These are phyloP conservation scores for Rhodotorula mucilaginosa DNA, from an alignment of 1,284 basidiomycete genomes.

Conservation along the genomic window DNA sequence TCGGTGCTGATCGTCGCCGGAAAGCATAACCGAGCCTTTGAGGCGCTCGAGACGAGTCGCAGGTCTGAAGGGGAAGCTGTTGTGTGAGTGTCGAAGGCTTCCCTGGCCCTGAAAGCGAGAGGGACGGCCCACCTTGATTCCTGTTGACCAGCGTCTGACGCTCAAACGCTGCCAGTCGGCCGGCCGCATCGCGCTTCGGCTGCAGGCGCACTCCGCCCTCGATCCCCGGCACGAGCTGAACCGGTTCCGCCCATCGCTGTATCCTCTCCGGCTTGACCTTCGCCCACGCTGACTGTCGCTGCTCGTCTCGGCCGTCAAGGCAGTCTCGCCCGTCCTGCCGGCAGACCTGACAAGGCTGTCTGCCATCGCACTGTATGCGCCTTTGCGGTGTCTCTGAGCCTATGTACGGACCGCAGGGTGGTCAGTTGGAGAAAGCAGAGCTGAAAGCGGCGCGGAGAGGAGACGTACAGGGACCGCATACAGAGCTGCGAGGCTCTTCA, in stretches of 20 bases:
- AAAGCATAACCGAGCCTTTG: neutral
- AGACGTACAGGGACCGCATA: constrained; percentile 2
- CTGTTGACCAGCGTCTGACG: constrained; percentile 9
- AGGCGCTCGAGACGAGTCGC: neutral
- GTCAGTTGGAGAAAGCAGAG: neutral
- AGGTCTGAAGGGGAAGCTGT: constrained; percentile 3
- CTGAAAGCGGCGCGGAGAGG: neutral
- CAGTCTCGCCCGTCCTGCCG: too few relatives aligned
- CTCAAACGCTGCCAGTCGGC: constrained; percentile 9
- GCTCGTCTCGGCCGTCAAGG: too few relatives aligned
- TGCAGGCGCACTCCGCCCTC: constrained; percentile 4
- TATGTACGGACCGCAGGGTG: neutral
- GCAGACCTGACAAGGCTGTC: constrained; percentile 11
- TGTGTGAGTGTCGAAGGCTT: neutral
- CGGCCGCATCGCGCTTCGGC: neutral
- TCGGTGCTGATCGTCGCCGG: neutral
- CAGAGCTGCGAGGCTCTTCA: neutral
- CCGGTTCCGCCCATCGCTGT: constrained; percentile 27
- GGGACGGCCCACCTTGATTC: constrained; percentile 6
- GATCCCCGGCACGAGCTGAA: constrained; percentile 5
- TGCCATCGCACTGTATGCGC: neutral
- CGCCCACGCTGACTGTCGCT: constrained; percentile 21
- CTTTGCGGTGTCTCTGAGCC: neutral
- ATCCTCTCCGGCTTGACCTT: neutral
- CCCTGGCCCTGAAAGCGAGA: too few relatives aligned